Base-by-base conservation (phyloP, 345 rosid species). In the Eucalyptus curtisii region DNA sequence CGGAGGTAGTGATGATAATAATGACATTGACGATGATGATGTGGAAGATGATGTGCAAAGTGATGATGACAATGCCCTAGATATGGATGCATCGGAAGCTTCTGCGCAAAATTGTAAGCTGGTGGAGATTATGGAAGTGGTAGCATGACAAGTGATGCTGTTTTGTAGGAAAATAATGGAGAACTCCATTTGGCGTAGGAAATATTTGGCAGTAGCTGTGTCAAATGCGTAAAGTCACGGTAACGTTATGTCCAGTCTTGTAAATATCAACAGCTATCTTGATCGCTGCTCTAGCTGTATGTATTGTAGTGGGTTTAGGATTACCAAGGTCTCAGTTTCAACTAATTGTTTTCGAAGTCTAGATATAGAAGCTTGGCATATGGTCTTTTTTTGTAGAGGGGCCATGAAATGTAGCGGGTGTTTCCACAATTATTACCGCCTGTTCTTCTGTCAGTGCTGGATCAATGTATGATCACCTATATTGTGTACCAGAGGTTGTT, bases 61-160 rank as follows among this genome's bases (percentile, higher is more conserved):
- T 79, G 88, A 91, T 89, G 90, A 59, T 86, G 91, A 88, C 64
- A 90, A 91, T 66, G 92, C 91, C 79, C 33, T 92, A 88, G 97
- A 93, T 81, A 50, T 71, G 59, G 93, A 91, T 86, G 86, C 57
- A 10, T 86, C 88, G 33, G 93, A 89, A 33, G 88, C 90, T 85
- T 91, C 94, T 87, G 94, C 89, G 86, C 90, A 89, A 68, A 90
- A 91, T 85, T 87, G 94, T 89, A 86, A 92, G 88, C 61, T 90
- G 49, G 59, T 89, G 17, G 93, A 93, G 88, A 92, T 93, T 88
- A 88, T 92, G 49, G 89, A 92, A 87, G 93, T 91, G 91, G 90
- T 87, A 87, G 91, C 88, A 89, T 85, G 57, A 89, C 31, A 71
- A 53, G 61, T 7, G 31, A 33, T 64, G 59, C 40, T n/a, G 8